These are phyloP conservation scores for Daldinia concentrica DNA, from an alignment of 495 filamentous ascomycete species.

Conservation along the genomic window DNA sequence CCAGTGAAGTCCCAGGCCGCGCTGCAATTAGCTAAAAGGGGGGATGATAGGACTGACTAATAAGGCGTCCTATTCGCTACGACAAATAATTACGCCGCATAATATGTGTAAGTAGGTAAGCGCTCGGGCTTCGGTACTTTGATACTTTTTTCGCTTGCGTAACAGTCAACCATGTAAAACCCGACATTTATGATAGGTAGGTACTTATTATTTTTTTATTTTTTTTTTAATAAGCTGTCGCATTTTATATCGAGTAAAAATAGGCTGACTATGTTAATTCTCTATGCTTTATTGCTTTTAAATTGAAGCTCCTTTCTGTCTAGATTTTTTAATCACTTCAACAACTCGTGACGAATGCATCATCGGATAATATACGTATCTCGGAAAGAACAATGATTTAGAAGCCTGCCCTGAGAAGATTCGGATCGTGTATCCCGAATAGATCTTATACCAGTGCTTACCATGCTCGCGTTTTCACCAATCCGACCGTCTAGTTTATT, in stretches of 20 bases:
- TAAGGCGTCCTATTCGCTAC: slow-evolving; percentile 17
- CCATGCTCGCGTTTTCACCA: slow-evolving; percentile 15
- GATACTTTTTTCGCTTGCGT: neutral
- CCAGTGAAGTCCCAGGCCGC: neutral
- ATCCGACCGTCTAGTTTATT: slow-evolving; percentile 9
- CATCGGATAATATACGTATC: neutral
- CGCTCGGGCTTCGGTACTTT: slow-evolving; percentile 16
- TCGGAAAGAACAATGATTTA: neutral
- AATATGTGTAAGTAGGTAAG: neutral
- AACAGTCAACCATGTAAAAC: neutral
- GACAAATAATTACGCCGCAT: slow-evolving; percentile 21
- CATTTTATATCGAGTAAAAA: too few relatives aligned
- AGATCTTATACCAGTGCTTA: slow-evolving; percentile 12
- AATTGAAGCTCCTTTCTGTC: neutral
- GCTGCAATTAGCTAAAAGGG: slow-evolving; percentile 6
- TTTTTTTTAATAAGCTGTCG: neutral
- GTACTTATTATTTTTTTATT: neutral
- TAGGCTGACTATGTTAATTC: neutral
- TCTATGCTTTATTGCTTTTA: neutral
- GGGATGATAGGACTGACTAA: slow-evolving; percentile 17
- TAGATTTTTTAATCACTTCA: neutral
- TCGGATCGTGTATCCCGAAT: slow-evolving; percentile 4
- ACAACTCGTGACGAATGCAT: neutral
- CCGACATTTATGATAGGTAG: neutral
- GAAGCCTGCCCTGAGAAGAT: neutral